Conservation (phyloP, 2,329 filamentous ascomycete genomes). For the Colletotrichum zoysiae region DNA sequence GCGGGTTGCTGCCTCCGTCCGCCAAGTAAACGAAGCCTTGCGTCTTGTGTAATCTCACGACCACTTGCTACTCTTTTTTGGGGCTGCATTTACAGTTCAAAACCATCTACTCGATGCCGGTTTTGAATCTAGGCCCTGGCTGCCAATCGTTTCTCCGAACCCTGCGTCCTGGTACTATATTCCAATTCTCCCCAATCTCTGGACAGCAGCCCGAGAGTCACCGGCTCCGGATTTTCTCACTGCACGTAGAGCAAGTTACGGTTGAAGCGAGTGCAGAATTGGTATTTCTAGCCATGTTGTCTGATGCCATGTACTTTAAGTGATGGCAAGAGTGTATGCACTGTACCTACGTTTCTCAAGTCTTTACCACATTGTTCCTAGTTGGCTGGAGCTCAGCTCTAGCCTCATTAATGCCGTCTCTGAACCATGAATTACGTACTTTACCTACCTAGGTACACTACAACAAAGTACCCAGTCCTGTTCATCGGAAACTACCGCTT, state of each 20-base stretch:
- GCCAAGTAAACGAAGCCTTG: neutral
- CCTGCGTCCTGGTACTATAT: neutral
- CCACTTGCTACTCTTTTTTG: neutral
- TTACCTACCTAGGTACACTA: neutral
- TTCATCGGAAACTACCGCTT: slow-evolving; percentile 13
- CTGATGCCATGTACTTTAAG: no score
- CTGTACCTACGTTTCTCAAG: no score
- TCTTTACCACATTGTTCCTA: neutral
- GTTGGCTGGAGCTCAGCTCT: neutral
- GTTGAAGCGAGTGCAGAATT: neutral
- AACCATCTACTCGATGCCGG: neutral
- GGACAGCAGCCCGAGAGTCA: neutral
- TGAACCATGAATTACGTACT: no score
- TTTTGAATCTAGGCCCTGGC: neutral
- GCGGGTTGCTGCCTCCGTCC: neutral
- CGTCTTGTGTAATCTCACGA: neutral
- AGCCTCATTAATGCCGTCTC: slow-evolving; percentile 22
- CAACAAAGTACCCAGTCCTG: neutral
- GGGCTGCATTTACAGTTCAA: no score
- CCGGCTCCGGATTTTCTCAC: neutral
- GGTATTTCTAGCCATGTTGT: no score
- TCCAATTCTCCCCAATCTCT: neutral
- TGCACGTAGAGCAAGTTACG: no score
- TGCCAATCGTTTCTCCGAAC: neutral
- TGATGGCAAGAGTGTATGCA: neutral